A percentile compares a stretch with the other conserved stretches of the same genome.
phyloP scores from a whole-genome alignment of 2,329 filamentous ascomycete species.

The Magnaporthiopsis incrustans region DNA sequence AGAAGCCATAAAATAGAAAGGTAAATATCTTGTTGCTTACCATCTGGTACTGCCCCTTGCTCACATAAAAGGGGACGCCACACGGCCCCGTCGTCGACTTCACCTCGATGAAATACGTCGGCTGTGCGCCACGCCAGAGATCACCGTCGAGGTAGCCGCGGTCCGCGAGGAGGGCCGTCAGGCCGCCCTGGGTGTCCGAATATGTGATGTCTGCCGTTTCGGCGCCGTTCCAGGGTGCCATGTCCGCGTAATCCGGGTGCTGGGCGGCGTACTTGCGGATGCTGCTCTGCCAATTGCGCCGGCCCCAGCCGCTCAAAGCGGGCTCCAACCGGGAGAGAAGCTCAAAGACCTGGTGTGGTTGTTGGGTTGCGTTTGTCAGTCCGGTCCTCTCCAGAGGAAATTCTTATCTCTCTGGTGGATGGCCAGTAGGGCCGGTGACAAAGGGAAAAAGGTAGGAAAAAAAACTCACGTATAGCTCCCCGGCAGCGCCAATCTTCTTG shows the following conservation, averaged over 20 bases:
- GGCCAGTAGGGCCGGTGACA: too few relatives aligned
- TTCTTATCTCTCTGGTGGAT: background rate
- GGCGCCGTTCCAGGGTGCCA: conserved; percentile 28
- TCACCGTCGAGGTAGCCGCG: conserved; percentile 23
- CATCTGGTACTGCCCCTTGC: conserved; percentile 31
- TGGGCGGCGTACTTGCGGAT: conserved; percentile 32
- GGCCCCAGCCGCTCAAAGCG: conserved; percentile 25
- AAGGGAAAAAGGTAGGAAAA: background rate
- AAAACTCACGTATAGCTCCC: conserved; percentile 15
- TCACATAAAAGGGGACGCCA: conserved; percentile 37
- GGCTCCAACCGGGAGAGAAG: conserved; percentile 23
- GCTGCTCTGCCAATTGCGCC: conserved; percentile 38
- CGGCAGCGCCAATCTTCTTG: conserved; percentile 15
- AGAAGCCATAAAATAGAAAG: too few relatives aligned
- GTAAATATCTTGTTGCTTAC: conserved; percentile 21
- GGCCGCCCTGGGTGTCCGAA: conserved; percentile 22
- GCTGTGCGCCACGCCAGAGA: conserved; percentile 20
- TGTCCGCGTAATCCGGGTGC: conserved; percentile 31
- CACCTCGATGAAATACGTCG: conserved; percentile 41
- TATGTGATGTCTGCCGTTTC: conserved; percentile 43
- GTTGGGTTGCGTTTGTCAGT: background rate
- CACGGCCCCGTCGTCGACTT: conserved; percentile 35
- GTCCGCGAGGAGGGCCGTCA: conserved; percentile 27
- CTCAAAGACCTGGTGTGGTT: conserved; percentile 30
- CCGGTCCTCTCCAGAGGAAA: background rate